Evolutionary conservation across 208 protist genomes (phyloP).

Genomic region (Trypanosoma platydactyli): DNA sequence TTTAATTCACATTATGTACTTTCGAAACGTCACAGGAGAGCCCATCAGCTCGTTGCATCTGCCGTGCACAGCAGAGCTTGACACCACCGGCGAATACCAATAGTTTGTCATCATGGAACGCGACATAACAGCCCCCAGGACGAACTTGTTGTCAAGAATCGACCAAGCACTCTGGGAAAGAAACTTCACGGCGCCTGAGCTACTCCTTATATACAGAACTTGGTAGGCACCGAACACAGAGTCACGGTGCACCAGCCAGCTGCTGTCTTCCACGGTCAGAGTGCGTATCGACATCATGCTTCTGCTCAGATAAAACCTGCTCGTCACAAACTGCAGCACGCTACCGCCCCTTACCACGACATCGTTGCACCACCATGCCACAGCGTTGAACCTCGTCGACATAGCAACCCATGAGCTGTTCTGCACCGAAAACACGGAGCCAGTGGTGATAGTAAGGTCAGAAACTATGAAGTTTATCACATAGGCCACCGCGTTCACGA

Average conservation of each 20-base stretch:
- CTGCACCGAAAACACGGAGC: conserved; percentile 18
- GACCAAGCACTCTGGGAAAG: too few species aligned
- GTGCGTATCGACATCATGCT: neutral
- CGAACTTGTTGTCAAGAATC: neutral
- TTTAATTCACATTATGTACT: too few species aligned
- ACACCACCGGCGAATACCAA: too few species aligned
- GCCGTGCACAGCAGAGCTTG: too few species aligned
- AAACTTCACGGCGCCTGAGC: too few species aligned
- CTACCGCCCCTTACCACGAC: neutral
- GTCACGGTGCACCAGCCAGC: conserved; percentile 3
- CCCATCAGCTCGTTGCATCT: too few species aligned
- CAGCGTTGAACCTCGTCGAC: neutral
- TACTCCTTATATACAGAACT: too few species aligned
- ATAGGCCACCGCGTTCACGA: neutral
- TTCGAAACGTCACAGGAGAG: too few species aligned
- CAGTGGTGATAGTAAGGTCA: neutral
- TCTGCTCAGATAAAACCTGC: neutral
- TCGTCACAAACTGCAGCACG: conserved; percentile 5
- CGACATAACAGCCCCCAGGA: neutral
- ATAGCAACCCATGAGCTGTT: conserved; percentile 1
- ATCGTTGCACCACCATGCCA: neutral
- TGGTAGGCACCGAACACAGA: too few species aligned
- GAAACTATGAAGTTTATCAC: conserved; percentile 1
- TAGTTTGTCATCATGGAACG: neutral
- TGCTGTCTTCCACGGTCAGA: conserved; percentile 1